Evolutionary conservation across 202 grass and related monocot species (phyloP), one percentile per base, ranked within the genome.

Genomic region (Brachypodium distachyon): DNA sequence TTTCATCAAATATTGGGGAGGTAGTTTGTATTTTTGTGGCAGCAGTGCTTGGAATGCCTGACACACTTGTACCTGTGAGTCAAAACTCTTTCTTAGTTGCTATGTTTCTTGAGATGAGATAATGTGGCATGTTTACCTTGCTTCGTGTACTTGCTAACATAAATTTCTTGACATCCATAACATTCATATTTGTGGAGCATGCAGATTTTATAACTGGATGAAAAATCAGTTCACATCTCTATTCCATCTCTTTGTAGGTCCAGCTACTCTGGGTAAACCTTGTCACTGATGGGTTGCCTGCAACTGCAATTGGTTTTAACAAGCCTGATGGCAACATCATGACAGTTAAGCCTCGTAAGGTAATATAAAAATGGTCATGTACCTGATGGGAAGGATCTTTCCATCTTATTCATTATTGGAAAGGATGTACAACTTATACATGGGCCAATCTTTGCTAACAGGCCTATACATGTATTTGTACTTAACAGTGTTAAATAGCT

Each of bases 1-100:
- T 98, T 29, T 98, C 96, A 56, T 98, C 96, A 57, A 98, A 98
- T 86, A 98, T 98, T 58, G 96, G 96, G 17, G 96, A 98, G 78
- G 96, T 98, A 50, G 91, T 98, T 69, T 98, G 96, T 81, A 98
- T 98, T 83, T 98, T 98, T 77, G 89, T 98, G 81, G 96, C 91
- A 38, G 91, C 96, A 44, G 89, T 95, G 70, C 91, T 98, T 83
- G 96, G 96, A 40, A 92, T 98, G 85, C 96, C 96, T 49, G 96
- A 98, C 50, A 98, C 96, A 59, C 81, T 98, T 44, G 49, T 98
- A 88, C 96, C 96, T 78, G 96, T 98, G 87, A 95, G 89, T 81
- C 41, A 33, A 75, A 71, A 50, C 44, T 77, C 48, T 36, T 85
- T 78, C 39, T 27, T 31, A 23, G 3, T 29, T 23, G 23, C 48